A percentile compares a stretch with the other conserved stretches of the same genome.
These are phyloP conservation scores for Misopates orontium DNA, from an alignment of 257 asterid species.

Conservation along the genomic window DNA sequence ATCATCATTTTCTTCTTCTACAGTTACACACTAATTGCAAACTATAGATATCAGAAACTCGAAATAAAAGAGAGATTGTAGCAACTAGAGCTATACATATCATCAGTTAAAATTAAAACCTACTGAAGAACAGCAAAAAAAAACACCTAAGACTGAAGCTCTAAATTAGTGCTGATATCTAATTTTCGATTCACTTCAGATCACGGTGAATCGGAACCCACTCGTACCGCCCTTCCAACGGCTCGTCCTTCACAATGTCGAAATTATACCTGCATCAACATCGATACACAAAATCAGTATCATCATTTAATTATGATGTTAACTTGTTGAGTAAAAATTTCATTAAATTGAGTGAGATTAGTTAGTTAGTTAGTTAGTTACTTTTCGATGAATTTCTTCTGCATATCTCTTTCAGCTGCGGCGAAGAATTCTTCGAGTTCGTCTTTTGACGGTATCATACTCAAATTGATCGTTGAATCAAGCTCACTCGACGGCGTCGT, in stretches of 20 bases:
- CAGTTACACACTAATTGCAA: too few relatives aligned
- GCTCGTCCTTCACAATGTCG: conserved; percentile 62
- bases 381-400: conserved; percentile 51
- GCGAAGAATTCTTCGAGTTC: conserved; percentile 72
- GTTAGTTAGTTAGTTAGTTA: too few relatives aligned
- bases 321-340: background rate
- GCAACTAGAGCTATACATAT: too few relatives aligned
- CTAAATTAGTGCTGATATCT: too few relatives aligned
- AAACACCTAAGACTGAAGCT: too few relatives aligned
- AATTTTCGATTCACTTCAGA: too few relatives aligned
- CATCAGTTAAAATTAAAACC: too few relatives aligned
- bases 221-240: conserved; percentile 60
- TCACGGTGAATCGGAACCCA: conserved; percentile 45
- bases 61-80: too few relatives aligned
- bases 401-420: conserved; percentile 54
- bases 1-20: too few relatives aligned
- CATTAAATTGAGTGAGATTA: too few relatives aligned
- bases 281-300: background rate
- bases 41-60: too few relatives aligned
- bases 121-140: too few relatives aligned
- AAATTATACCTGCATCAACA: conserved; percentile 59
- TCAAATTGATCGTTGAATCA: conserved; percentile 44
- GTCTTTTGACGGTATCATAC: conserved; percentile 54
- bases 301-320: background rate
- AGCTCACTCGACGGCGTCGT: conserved; percentile 39